Conservation (phyloP, 148 eudicot genomes). For the Camellia sinensis region DNA sequence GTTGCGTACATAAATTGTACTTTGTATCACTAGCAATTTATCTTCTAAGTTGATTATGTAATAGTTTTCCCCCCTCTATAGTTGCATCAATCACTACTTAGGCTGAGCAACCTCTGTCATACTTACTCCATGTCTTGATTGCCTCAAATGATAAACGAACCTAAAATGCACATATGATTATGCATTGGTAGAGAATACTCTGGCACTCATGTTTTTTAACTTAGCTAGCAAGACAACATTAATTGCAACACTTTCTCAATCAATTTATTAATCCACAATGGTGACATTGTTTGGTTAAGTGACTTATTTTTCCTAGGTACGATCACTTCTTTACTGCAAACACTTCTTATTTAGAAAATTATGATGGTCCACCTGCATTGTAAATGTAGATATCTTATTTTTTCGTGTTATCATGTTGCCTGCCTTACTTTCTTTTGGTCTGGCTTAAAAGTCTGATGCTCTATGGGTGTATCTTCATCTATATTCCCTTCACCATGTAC, state of each 20-base stretch:
- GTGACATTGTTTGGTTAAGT: too few species aligned
- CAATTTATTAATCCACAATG: too few species aligned
- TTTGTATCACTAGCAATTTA: background rate
- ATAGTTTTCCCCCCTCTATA: background rate
- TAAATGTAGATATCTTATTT: too few species aligned
- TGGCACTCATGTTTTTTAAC: too few species aligned
- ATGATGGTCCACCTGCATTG: too few species aligned
- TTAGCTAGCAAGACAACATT: too few species aligned
- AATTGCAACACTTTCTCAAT: too few species aligned
- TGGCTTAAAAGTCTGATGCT: background rate
- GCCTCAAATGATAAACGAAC: background rate
- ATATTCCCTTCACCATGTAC: background rate
- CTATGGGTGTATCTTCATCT: background rate
- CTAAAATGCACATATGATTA: background rate
- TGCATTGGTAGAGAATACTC: too few species aligned
- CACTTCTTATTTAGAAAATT: too few species aligned
- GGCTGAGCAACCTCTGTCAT: background rate
- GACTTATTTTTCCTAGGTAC: too few species aligned
- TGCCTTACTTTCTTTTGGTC: background rate
- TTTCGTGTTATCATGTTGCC: background rate
- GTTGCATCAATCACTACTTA: background rate
- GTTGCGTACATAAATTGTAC: background rate
- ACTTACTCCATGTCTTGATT: background rate
- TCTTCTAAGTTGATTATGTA: too few species aligned
- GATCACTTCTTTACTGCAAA: too few species aligned